Evolutionary conservation across 768 basidiomycete species (phyloP).

Genomic region (Gloeostereum incarnatum): DNA sequence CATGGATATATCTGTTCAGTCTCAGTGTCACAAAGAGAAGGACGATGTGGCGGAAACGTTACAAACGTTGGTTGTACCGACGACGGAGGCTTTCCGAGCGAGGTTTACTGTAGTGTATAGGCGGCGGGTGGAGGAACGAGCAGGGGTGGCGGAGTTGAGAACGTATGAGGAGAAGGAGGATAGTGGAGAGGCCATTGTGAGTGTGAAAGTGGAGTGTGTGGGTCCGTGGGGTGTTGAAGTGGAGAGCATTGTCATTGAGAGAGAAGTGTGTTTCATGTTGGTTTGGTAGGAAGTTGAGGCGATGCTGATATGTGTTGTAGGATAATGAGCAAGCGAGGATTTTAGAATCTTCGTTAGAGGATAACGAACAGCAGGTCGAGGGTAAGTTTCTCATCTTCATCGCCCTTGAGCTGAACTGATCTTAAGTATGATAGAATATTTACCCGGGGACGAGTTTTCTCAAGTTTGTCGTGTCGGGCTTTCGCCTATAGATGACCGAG

Average conservation of each 20-base stretch:
- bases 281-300: neutral
- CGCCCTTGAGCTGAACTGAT: neutral
- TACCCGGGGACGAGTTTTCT: slow-evolving; percentile 56
- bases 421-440: slow-evolving; percentile 34
- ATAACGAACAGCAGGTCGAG: slow-evolving; percentile 31
- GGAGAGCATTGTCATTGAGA: slow-evolving; percentile 34
- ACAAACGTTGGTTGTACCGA: slow-evolving; percentile 57
- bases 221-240: slow-evolving; percentile 53
- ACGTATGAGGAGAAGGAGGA: slow-evolving; percentile 39
- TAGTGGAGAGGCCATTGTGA: slow-evolving; percentile 51
- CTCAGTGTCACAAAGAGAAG: slow-evolving; percentile 6
- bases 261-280: slow-evolving; percentile 29
- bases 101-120: slow-evolving; percentile 47
- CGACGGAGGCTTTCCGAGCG: slow-evolving; percentile 50
- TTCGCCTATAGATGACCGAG: slow-evolving; percentile 27
- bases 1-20: slow-evolving; percentile 72
- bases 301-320: slow-evolving; percentile 17
- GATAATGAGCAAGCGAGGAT: slow-evolving; percentile 36
- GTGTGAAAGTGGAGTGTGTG: slow-evolving; percentile 36
- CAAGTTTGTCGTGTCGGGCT: slow-evolving; percentile 45
- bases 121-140: slow-evolving; percentile 27
- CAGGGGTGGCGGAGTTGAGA: slow-evolving; percentile 41
- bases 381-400: slow-evolving; percentile 21
- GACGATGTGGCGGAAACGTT: slow-evolving; percentile 45
- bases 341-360: slow-evolving; percentile 40